Evolutionary conservation across 805 yeast genomes (phyloP).

Genomic region (Diddensiella caesifluorescens): DNA sequence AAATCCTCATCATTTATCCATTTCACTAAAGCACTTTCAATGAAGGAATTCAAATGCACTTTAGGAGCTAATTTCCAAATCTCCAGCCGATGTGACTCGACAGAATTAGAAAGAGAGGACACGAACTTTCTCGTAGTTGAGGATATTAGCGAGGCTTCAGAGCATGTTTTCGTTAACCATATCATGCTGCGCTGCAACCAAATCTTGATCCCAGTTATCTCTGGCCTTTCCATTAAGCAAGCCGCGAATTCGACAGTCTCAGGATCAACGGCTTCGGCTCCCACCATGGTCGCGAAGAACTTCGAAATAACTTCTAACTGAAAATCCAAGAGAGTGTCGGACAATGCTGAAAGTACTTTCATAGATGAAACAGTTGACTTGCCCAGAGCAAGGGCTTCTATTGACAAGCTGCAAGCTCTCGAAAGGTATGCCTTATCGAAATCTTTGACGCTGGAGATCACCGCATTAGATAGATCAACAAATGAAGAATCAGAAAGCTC

Average conservation of each 20-base stretch:
- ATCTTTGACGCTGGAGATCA: not conserved
- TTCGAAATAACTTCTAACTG: not conserved
- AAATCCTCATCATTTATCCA: slow-evolving; percentile 44
- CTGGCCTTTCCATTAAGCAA: too few species aligned
- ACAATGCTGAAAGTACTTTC: too few species aligned
- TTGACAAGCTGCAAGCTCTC: too few species aligned
- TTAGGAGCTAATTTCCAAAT: slow-evolving; percentile 21
- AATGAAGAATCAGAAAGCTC: slow-evolving; percentile 2
- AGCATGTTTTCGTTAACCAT: slow-evolving; percentile 23
- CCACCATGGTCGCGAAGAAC: slow-evolving; percentile 1
- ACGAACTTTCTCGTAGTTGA: not conserved
- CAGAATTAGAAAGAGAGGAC: not conserved
- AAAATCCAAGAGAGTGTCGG: too few species aligned
- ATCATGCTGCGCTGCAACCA: slow-evolving; percentile 21
- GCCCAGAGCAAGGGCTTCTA: too few species aligned
- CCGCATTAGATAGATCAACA: not conserved
- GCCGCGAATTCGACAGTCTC: too few species aligned
- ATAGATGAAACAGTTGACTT: too few species aligned
- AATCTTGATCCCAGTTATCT: slow-evolving; percentile 3
- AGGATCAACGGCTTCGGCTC: slow-evolving; percentile 10
- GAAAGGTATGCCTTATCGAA: too few species aligned
- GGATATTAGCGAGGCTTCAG: slow-evolving; percentile 11
- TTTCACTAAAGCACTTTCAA: slow-evolving; percentile 28
- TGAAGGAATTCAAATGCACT: slow-evolving; percentile 27
- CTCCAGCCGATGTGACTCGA: slow-evolving; percentile 1